phyloP scores from a whole-genome alignment of 2,329 filamentous ascomycete species.

The Fusarium mexicanum region DNA sequence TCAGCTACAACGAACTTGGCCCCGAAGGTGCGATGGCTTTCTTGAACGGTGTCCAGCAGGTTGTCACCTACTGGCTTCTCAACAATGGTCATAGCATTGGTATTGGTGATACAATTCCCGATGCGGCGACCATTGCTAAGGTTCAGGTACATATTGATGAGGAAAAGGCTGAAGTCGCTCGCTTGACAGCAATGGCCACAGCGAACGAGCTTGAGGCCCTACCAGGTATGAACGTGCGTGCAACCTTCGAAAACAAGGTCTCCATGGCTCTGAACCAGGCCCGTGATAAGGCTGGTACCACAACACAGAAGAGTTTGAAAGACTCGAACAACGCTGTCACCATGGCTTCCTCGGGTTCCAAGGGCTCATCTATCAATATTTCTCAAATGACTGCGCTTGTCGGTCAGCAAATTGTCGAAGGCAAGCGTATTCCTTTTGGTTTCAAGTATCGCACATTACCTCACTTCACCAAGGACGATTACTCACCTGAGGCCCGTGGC shows the following conservation, averaged over 20 bases:
- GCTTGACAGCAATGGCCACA: constrained; percentile 80
- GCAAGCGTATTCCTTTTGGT: constrained; percentile 97
- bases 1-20: constrained; percentile 95
- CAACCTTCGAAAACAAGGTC: constrained; percentile 97
- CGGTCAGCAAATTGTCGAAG: constrained; percentile 97
- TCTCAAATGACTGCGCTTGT: constrained; percentile 99
- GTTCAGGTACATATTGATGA: constrained; percentile 84
- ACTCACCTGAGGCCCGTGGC: constrained; percentile 94
- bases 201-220: constrained; percentile 89
- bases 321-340: constrained; percentile 96
- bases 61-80: constrained; percentile 96
- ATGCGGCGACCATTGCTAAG: constrained; percentile 82
- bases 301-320: constrained; percentile 90
- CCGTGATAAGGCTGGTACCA: constrained; percentile 95
- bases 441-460: constrained; percentile 98
- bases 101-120: constrained; percentile 97
- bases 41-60: constrained; percentile 93
- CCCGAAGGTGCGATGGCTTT: constrained; percentile 88
- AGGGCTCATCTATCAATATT: constrained; percentile 99
- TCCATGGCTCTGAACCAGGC: constrained; percentile 93
- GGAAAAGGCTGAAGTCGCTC: constrained; percentile 83
- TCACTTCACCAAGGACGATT: constrained; percentile 99
- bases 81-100: constrained; percentile 98
- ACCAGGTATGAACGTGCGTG: constrained; percentile 97
- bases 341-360: constrained; percentile 96